phyloP scores from a whole-genome alignment of 345 rosid genomes.

The Sonneratia caseolaris region DNA sequence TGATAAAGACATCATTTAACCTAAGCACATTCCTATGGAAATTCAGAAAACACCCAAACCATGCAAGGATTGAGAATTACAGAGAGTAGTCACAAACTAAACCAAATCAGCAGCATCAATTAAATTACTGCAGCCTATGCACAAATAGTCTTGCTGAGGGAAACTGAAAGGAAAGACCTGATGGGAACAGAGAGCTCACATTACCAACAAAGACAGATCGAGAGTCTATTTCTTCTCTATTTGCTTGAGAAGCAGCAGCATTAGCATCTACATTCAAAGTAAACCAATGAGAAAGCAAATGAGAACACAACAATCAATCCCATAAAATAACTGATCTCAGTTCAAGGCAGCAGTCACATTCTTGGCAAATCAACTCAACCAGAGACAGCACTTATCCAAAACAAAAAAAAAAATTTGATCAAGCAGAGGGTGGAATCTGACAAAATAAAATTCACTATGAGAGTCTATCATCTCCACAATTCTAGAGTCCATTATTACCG shows the following conservation, averaged over 20 bases:
- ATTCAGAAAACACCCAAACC: not conserved
- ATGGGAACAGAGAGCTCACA: slow-evolving; percentile 37
- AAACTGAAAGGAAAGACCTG: slow-evolving; percentile 7
- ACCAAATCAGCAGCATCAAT: not conserved
- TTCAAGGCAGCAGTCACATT: not conserved
- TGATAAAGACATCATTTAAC: not conserved
- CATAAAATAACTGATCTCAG: not conserved
- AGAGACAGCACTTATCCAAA: not conserved
- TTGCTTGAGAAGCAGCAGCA: slow-evolving; percentile 22
- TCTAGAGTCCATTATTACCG: not conserved
- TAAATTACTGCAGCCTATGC: not conserved
- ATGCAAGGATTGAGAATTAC: not conserved
- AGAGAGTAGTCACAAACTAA: not conserved
- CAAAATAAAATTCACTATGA: not conserved
- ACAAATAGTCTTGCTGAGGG: not conserved
- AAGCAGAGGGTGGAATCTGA: not conserved
- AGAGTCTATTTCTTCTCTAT: slow-evolving; percentile 61
- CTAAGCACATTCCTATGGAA: not conserved
- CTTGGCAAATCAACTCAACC: not conserved
- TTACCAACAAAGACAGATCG: slow-evolving; percentile 73
- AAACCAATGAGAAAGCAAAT: slow-evolving; percentile 13
- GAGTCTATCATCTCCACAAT: not conserved
- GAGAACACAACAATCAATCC: not conserved
- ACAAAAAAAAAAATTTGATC: no score
- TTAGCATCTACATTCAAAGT: slow-evolving; percentile 39